Percentiles rank a stretch among this genome's conserved stretches.
These are phyloP conservation scores for Irpex lacteus DNA, from an alignment of 1,284 basidiomycete species.

Conservation along the genomic window DNA sequence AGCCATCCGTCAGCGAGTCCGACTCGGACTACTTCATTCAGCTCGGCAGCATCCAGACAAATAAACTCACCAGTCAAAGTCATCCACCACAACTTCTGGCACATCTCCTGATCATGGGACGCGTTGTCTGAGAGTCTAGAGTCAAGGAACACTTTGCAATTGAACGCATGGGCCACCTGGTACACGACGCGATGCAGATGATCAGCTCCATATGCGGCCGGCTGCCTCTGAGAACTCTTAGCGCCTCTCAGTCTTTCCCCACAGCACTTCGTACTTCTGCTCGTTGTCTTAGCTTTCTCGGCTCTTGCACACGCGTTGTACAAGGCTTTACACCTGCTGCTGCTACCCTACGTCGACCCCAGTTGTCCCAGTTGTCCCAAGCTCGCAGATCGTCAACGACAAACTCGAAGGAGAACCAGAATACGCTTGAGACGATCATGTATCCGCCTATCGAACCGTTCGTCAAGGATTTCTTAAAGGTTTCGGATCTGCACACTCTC, in stretches of 20 bases:
- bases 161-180: too few species aligned
- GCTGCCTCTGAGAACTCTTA: not conserved
- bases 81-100: too few species aligned
- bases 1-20: too few species aligned
- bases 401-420: not conserved
- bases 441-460: conserved; percentile 49
- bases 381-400: not conserved
- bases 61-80: too few species aligned
- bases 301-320: too few species aligned
- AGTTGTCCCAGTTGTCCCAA: not conserved
- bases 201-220: not conserved
- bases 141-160: not conserved
- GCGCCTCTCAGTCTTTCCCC: not conserved
- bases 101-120: not conserved
- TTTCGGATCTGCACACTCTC: conserved; percentile 73
- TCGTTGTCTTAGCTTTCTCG: too few species aligned
- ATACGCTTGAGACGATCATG: conserved; percentile 15
- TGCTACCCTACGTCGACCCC: too few species aligned
- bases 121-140: not conserved
- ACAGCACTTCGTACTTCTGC: too few species aligned
- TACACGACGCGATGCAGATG: not conserved
- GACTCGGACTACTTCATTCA: too few species aligned
- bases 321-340: too few species aligned
- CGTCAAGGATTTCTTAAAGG: conserved; percentile 64
- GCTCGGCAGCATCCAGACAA: too few species aligned